Percentiles rank a stretch among this genome's conserved stretches.
Conservation (phyloP, 2,329 filamentous ascomycete species). For the Fusarium nanum region DNA sequence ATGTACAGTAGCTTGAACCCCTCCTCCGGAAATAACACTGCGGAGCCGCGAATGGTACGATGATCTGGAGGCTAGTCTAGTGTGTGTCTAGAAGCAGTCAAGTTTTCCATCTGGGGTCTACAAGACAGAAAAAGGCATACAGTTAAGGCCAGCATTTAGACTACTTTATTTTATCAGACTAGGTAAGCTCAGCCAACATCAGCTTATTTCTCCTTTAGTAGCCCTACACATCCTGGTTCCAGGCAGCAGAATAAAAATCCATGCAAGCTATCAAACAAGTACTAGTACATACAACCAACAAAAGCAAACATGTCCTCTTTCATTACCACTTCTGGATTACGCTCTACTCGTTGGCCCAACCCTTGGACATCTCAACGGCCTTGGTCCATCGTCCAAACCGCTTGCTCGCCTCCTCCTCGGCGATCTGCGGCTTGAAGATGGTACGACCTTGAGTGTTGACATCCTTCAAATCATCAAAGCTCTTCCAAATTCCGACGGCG, state of each 20-base stretch:
- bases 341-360: conserved; percentile 65
- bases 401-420: conserved; percentile 66
- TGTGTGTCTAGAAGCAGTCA: conserved; percentile 15
- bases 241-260: conserved; percentile 33
- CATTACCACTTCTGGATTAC: not conserved
- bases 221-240: conserved; percentile 1
- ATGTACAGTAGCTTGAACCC: not conserved
- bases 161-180: not conserved
- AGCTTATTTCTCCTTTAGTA: conserved; percentile 22
- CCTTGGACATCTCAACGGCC: conserved; percentile 82
- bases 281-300: conserved; percentile 25
- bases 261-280: conserved; percentile 4
- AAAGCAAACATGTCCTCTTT: conserved; percentile 7
- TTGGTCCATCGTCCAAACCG: conserved; percentile 80
- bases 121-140: accelerated
- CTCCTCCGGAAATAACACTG: conserved; percentile 23
- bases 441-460: conserved; percentile 78
- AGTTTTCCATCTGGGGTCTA: not conserved
- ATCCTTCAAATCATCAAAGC: conserved; percentile 76
- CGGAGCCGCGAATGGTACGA: conserved; percentile 31
- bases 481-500: conserved; percentile 78
- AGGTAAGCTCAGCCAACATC: not conserved
- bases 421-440: conserved; percentile 74
- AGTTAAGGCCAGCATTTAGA: not conserved
- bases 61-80: not conserved